phyloP scores from a whole-genome alignment of 2,329 filamentous ascomycete genomes.

The Colletotrichum eleusines region DNA sequence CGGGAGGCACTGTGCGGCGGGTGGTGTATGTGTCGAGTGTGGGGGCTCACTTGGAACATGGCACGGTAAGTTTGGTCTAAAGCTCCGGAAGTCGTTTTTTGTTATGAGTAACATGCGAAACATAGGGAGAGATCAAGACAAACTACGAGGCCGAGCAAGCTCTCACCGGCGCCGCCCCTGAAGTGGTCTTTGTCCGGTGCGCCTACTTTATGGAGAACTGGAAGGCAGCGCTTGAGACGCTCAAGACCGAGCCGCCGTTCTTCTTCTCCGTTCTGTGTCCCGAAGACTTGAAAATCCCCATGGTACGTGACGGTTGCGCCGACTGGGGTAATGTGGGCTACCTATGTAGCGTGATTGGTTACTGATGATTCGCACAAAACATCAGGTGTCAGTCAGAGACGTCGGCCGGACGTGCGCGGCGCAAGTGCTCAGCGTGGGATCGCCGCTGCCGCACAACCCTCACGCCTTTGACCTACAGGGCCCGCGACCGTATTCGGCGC shows the following conservation, averaged over 20 bases:
- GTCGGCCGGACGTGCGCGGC: conserved; percentile 46
- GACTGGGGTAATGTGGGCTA: not conserved
- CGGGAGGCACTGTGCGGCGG: conserved; percentile 12
- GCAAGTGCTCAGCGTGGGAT: conserved; percentile 41
- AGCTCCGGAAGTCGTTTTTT: no score
- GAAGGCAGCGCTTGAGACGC: conserved; percentile 34
- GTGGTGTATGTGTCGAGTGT: conserved; percentile 44
- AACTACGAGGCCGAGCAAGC: conserved; percentile 45
- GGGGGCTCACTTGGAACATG: conserved; percentile 48
- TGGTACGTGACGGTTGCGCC: conserved; percentile 45
- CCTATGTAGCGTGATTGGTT: not conserved
- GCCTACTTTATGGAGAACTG: conserved; percentile 44
- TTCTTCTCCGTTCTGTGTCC: conserved; percentile 48
- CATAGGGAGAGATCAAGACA: conserved; percentile 47
- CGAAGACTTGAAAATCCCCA: conserved; percentile 48
- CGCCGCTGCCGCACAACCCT: conserved; percentile 33
- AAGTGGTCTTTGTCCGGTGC: conserved; percentile 44
- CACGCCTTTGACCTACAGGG: conserved; percentile 47
- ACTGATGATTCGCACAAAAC: not conserved
- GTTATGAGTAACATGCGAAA: not conserved
- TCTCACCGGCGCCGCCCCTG: conserved; percentile 42
- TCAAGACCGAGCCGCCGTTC: conserved; percentile 43
- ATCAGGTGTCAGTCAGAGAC: conserved; percentile 49
- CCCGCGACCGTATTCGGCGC: conserved; percentile 46
- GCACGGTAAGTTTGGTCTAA: conserved; percentile 46